Percentiles rank a stretch among this genome's conserved stretches.
Evolutionary conservation across 2,329 filamentous ascomycete species (phyloP).

Genomic region (Dothideomycetes sp.): DNA sequence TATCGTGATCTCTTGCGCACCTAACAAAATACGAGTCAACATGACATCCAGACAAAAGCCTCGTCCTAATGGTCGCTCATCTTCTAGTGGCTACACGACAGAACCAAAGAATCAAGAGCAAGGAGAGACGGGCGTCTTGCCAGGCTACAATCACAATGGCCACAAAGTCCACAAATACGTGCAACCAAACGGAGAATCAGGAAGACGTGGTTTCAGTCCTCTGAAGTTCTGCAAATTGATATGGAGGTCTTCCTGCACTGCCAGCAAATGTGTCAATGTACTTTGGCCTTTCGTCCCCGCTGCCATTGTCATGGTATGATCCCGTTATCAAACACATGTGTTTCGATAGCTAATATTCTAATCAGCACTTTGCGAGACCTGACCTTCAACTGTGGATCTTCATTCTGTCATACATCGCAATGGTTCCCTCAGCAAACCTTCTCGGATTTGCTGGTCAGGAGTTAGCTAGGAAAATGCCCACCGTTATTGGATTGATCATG

Average conservation of each 20-base stretch:
- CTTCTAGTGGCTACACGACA: constrained; percentile 1
- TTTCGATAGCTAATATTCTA: no score
- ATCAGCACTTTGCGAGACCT: constrained; percentile 35
- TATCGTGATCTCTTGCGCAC: no score
- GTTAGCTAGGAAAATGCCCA: constrained; percentile 63
- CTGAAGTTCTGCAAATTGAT: constrained; percentile 36
- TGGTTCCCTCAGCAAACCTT: constrained; percentile 42
- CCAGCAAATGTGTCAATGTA: constrained; percentile 39
- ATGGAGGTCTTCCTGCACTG: constrained; percentile 36
- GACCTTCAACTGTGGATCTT: constrained; percentile 37
- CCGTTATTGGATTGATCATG: constrained; percentile 55
- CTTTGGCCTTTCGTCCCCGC: constrained; percentile 43
- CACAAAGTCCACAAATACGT: constrained; percentile 35
- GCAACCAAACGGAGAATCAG: constrained; percentile 39
- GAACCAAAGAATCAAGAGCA: constrained; percentile 15
- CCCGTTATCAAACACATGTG: no score
- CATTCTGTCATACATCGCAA: constrained; percentile 40
- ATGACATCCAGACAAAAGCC: constrained; percentile 15
- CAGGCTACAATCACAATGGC: constrained; percentile 35
- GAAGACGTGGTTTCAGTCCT: constrained; percentile 36
- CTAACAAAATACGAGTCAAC: not conserved
- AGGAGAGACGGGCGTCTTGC: constrained; percentile 21
- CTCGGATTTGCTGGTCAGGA: constrained; percentile 58
- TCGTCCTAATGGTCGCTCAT: constrained; percentile 1
- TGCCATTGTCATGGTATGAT: constrained; percentile 32